A percentile compares a stretch with the other conserved stretches of the same genome.
Conservation (phyloP, 768 basidiomycete species). For the Tremella mesenterica region DNA sequence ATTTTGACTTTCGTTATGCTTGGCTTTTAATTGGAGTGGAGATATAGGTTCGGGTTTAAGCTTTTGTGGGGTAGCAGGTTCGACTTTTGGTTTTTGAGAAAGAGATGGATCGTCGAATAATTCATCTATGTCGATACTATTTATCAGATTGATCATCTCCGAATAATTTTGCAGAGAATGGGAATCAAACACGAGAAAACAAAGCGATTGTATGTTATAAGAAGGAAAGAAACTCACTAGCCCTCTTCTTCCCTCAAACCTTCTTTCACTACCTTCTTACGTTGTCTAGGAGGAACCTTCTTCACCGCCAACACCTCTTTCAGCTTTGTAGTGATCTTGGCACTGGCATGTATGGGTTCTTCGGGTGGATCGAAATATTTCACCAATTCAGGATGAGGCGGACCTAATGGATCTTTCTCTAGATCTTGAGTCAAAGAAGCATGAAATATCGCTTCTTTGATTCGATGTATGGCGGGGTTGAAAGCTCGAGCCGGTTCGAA, state of each 20-base stretch:
- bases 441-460: constrained; percentile 89
- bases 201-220: background rate
- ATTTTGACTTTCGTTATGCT: background rate
- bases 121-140: constrained; percentile 39
- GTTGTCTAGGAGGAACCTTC: constrained; percentile 58
- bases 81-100: constrained; percentile 15
- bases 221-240: constrained; percentile 20
- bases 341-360: constrained; percentile 57
- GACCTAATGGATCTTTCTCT: constrained; percentile 64
- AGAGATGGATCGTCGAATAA: constrained; percentile 50
- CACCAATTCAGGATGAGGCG: constrained; percentile 72
- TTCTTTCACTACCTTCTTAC: constrained; percentile 45
- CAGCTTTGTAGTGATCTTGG: constrained; percentile 54
- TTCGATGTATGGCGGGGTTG: constrained; percentile 82
- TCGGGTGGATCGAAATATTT: constrained; percentile 77
- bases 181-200: background rate
- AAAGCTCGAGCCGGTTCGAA: constrained; percentile 67
- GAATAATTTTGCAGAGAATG: background rate
- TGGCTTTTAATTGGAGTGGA: background rate
- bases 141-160: background rate
- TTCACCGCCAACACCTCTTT: constrained; percentile 65
- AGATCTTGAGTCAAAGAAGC: constrained; percentile 68
- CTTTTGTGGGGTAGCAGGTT: constrained; percentile 7
- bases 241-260: constrained; percentile 47
- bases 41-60: constrained; percentile 38